A percentile compares a stretch with the other conserved stretches of the same genome.
These are phyloP conservation scores for Colletotrichum chrysophilum DNA, from an alignment of 2,329 filamentous ascomycete genomes.

Conservation along the genomic window DNA sequence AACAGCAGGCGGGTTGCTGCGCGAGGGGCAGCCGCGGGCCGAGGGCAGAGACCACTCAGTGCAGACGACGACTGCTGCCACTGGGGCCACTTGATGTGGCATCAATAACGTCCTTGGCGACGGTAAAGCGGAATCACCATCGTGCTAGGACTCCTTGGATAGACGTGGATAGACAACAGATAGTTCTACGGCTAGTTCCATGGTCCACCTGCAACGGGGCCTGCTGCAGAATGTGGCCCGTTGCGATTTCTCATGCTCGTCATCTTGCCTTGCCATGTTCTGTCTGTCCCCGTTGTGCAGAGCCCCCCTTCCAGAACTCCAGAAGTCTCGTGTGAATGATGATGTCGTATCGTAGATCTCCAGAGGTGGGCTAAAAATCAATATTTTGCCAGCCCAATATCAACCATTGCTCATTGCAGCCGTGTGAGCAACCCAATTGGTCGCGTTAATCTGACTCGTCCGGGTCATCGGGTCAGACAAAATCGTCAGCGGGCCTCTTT, in stretches of 20 bases:
- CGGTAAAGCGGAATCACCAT: conserved; percentile 2
- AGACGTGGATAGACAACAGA: not conserved
- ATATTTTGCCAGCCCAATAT: conserved; percentile 14
- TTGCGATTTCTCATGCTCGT: conserved; percentile 9
- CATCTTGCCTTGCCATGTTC: not conserved
- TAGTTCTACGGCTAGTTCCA: not conserved
- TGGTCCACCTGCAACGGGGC: conserved; percentile 1
- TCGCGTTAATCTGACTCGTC: conserved; percentile 5
- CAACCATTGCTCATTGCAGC: not conserved
- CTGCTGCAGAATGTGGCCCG: not conserved
- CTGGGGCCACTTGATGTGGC: not conserved
- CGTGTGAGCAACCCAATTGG: not conserved
- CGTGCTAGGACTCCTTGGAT: not conserved
- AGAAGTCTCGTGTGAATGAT: not conserved
- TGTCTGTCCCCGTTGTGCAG: not conserved
- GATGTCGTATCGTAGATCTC: not conserved
- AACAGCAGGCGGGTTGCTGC: not conserved
- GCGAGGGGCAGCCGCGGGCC: not conserved
- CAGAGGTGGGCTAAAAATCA: conserved; percentile 5
- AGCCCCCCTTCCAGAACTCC: not conserved
- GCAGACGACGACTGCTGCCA: not conserved
- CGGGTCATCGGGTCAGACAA: conserved; percentile 1
- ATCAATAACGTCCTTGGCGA: not conserved
- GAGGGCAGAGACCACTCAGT: not conserved
- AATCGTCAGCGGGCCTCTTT: not conserved